Evolutionary conservation across 2,329 filamentous ascomycete species (phyloP).

Genomic region (Paraconiothyrium sp.): DNA sequence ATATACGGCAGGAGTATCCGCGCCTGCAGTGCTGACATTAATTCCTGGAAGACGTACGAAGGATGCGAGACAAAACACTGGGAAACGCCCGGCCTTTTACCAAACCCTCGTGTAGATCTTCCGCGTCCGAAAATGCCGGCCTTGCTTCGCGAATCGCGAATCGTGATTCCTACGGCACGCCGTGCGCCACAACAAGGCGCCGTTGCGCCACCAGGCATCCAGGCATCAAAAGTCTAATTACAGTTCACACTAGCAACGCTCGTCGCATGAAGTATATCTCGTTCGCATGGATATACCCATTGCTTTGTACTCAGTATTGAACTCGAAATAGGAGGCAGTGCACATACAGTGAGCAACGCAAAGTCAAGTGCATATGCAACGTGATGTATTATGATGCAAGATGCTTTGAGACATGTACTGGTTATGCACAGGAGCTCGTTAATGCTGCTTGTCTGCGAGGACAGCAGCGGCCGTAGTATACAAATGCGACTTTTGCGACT

Average conservation of each 20-base stretch:
- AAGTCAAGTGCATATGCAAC: not conserved
- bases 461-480: conserved; percentile 5
- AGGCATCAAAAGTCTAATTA: conserved; percentile 6
- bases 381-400: conserved; percentile 12
- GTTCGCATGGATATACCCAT: not conserved
- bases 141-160: not conserved
- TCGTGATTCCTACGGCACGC: conserved; percentile 5
- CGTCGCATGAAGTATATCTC: not conserved
- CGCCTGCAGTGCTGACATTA: too few species aligned
- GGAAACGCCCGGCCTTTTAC: too few species aligned
- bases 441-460: not conserved
- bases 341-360: not conserved
- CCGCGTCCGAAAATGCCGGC: not conserved
- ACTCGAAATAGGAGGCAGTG: not conserved
- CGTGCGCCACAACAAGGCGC: not conserved
- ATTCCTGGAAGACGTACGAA: too few species aligned
- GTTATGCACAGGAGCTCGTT: conserved; percentile 11
- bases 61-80: too few species aligned
- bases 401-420: conserved; percentile 12
- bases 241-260: conserved; percentile 8
- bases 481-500: conserved; percentile 16
- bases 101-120: not conserved
- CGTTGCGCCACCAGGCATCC: not conserved
- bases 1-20: too few species aligned
- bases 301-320: not conserved